Evolutionary conservation across 345 rosid species (phyloP), one percentile per base, ranked within the genome.

Genomic region (Syzygium jambos): DNA sequence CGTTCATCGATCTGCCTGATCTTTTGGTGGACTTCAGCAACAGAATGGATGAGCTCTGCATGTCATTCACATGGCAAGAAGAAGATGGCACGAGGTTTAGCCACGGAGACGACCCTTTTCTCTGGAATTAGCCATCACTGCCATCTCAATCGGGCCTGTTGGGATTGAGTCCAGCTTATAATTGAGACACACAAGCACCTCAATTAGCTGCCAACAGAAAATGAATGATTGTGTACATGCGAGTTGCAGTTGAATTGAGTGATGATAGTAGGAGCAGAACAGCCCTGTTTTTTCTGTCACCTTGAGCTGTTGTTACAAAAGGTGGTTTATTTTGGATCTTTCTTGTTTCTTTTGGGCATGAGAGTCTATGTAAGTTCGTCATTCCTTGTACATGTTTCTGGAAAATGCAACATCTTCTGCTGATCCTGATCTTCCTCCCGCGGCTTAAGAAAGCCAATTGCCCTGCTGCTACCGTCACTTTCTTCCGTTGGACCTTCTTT

Each of bases 1-100:
- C 96, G 25, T 96, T 95, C 46, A 90, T 93, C 19, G 94, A 93
- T 88, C 93, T 96, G 82, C 98, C 99, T 51, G 98, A 96, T 87
- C 94, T 96, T 7, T 86, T 91, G 89, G 43, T 87, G 1, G 95
- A 92, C 82, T 85, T 89, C 59, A 89, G 89, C 43, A 91, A 78
- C 77, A 91, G 91, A 6, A 78, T 90, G 21, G 93, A 90, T 54
- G 95, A 93, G 54, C 87, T 95, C 38, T 92, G 94, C 92, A 89
- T 84, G 78, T 88, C 94, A 5, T 88, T 91, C 13, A 57, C 93
- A 22, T 94, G 95, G 94, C 89, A 89, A 53, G 84, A 86, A 5
- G 82, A 54, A 25, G 88, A 34, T 7, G 86, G 9, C 57, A 19
- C 84, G 23, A 83, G 68, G 25, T 87, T 84, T 51, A 68, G 73